Evolutionary conservation across 192 early-diverging fungal genomes (phyloP).

Genomic region (Haplosporangium gracile): DNA sequence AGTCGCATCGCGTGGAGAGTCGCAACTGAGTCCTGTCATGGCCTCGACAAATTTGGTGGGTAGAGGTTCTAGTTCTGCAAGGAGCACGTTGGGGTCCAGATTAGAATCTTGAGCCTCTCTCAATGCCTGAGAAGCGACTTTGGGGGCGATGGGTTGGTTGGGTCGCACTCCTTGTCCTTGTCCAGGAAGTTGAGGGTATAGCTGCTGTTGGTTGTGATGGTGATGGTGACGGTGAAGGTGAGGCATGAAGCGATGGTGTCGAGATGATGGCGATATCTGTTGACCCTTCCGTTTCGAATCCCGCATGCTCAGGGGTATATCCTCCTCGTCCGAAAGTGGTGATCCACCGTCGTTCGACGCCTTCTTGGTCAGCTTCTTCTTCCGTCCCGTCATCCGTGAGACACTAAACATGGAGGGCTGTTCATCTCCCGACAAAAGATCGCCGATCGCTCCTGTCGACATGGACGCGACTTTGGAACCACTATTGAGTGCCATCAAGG

Average conservation of each 20-base stretch:
- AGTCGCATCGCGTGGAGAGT: neutral
- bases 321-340: neutral
- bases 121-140: slow-evolving; percentile 10
- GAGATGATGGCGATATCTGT: neutral
- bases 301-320: neutral
- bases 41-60: slow-evolving; percentile 25
- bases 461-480: neutral
- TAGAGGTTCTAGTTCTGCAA: slow-evolving; percentile 30
- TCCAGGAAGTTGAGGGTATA: neutral
- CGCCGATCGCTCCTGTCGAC: slow-evolving; percentile 6
- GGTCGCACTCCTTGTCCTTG: neutral
- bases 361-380: neutral
- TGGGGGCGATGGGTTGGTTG: neutral
- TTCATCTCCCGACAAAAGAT: neutral
- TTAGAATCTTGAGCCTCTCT: slow-evolving; percentile 20
- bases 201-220: neutral
- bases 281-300: neutral
- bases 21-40: neutral
- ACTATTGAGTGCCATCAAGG: neutral
- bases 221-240: slow-evolving; percentile 9
- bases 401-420: slow-evolving; percentile 19
- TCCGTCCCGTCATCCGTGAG: slow-evolving; percentile 23
- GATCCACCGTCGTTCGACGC: neutral
- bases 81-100: slow-evolving; percentile 23
- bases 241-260: slow-evolving; percentile 7